Base-by-base conservation (phyloP, 2,329 filamentous ascomycete genomes). In the Stagonosporopsis chrysanthemi region DNA sequence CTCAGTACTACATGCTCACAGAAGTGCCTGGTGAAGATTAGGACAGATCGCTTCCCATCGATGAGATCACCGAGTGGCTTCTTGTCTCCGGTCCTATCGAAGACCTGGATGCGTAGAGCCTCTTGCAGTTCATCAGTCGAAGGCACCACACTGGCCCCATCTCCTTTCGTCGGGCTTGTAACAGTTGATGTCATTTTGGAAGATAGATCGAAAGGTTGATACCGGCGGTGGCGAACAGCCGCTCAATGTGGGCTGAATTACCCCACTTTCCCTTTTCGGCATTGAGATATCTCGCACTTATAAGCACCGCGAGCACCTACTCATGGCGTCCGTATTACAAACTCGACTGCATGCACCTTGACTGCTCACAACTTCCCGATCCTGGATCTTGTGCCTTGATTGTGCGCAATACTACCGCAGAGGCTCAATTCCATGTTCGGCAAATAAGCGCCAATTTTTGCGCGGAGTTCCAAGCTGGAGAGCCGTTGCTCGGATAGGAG, bases 11-110 rank as follows among this genome's bases (percentile, higher is more conserved):
- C 11, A 3, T 12, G 29, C 23, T 8, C 61, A 70, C 67, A 68
- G 19, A 64, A 70, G 33, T 70, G 67, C 23, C 67, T 47, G 0
- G 58, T 66, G 22, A 70, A 70, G 9, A 70, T 53, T 26, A 70
- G 43, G 1, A 63, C 49, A 15, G 45, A 66, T 36, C 62, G 46
- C 35, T 63, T 62, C 2, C 56, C 66, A n/a, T 59, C 40, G 6
- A 56, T 51, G 5, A 70, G 43, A 2, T 65, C 59, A 1, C 64
- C 64, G 4, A 70, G 53, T 1, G 56, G 14, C 15, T 22, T 39
- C 3, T 56, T 61, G 8, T 57, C 56, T 6, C 67, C 67, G 11
- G 55, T 48, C 2, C 48, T 59, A 43, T 68, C 67, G 38, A 63
- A 66, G 0, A 70, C 59, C 6, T 68, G 58, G 11, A 68, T 35